These are phyloP conservation scores for Talaromyces sp. DNA, from an alignment of 2,329 filamentous ascomycete species.

Conservation along the genomic window DNA sequence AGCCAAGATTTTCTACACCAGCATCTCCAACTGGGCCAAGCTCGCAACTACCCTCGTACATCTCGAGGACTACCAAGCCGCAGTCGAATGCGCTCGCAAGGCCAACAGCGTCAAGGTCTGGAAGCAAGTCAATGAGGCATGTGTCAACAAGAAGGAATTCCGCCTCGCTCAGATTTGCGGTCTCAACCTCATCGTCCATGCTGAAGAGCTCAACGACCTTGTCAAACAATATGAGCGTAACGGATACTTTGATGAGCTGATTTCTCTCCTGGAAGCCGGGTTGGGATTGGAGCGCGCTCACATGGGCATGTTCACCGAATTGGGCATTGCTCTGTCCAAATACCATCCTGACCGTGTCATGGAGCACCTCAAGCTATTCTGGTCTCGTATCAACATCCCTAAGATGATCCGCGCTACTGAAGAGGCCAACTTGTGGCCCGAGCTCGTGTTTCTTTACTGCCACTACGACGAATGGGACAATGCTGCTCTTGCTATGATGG, in stretches of 20 bases:
- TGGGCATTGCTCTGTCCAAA: conserved; percentile 87
- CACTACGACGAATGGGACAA: conserved; percentile 99
- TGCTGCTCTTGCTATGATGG: conserved; percentile 94
- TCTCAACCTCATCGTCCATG: conserved; percentile 95
- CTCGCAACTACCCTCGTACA: conserved; percentile 97
- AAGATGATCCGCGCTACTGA: conserved; percentile 94
- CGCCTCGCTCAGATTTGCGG: conserved; percentile 97
- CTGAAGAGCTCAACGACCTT: conserved; percentile 86
- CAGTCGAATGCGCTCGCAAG: conserved; percentile 95
- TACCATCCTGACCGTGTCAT: conserved; percentile 95
- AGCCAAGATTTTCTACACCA: conserved; percentile 97
- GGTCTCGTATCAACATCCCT: conserved; percentile 94
- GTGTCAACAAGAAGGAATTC: conserved; percentile 97
- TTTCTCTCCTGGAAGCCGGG: conserved; percentile 87
- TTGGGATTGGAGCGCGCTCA: conserved; percentile 87
- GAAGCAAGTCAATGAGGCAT: conserved; percentile 97
- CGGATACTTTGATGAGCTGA: conserved; percentile 98
- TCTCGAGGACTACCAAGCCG: conserved; percentile 92
- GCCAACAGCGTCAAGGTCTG: conserved; percentile 99
- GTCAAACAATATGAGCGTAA: conserved; percentile 96
- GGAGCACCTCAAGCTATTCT: conserved; percentile 99
- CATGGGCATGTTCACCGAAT: conserved; percentile 94
- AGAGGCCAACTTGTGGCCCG: conserved; percentile 93
- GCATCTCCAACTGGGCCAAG: conserved; percentile 99
- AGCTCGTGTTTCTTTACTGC: conserved; percentile 95